Conservation (phyloP, 2,329 filamentous ascomycete species). For the Epichloe amarillans region DNA sequence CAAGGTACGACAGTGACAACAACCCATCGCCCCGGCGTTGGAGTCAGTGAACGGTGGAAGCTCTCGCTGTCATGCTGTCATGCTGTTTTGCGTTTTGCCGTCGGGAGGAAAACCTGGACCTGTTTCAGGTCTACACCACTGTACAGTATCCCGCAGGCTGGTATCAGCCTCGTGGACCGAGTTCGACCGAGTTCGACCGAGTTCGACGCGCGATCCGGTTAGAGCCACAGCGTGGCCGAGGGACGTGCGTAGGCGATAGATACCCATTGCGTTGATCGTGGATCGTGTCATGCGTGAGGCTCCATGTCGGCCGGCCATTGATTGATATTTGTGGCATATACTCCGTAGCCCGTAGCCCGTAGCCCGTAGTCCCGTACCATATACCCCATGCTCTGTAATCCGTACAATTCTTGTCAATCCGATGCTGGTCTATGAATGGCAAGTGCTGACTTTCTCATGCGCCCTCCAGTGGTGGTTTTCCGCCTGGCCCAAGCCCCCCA, state of each 20-base stretch:
- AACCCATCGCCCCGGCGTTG: background rate
- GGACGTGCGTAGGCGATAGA: background rate
- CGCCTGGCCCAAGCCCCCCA: no score
- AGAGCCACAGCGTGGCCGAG: constrained; percentile 1
- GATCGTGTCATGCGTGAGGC: no score
- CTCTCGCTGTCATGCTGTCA: background rate
- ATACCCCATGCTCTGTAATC: no score
- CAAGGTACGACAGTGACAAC: constrained; percentile 13
- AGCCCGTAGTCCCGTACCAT: no score
- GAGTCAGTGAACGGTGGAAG: background rate
- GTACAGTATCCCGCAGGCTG: background rate
- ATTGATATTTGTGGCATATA: no score
- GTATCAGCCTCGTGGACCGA: constrained; percentile 8
- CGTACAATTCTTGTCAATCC: no score
- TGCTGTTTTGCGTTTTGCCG: constrained; percentile 7
- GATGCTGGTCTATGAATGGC: no score
- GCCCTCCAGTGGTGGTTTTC: no score
- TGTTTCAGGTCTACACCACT: constrained; percentile 9
- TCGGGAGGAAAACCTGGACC: constrained; percentile 2
- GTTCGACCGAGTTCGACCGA: constrained; percentile 5
- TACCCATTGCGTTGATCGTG: no score
- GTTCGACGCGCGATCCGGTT: constrained; percentile 6
- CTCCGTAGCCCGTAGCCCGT: no score
- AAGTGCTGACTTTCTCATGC: no score
- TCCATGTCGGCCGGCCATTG: no score